phyloP scores from a whole-genome alignment of 2,329 filamentous ascomycete species.

The Xenosphaeropsis pyriputrescens region DNA sequence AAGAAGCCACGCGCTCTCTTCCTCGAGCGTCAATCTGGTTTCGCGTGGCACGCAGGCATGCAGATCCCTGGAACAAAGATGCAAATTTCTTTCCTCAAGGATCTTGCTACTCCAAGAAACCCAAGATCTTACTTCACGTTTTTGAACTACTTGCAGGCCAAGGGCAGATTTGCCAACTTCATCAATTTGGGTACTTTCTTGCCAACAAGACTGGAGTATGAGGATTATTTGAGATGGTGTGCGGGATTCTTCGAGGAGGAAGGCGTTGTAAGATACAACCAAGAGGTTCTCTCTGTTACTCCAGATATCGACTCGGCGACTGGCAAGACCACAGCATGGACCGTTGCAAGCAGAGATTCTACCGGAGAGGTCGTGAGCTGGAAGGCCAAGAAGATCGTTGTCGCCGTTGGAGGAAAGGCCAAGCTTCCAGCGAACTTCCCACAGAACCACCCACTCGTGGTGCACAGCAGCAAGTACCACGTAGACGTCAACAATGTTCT shows the following conservation, averaged over 20 bases:
- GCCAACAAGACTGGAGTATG: conserved; percentile 73
- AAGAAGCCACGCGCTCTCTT: conserved; percentile 60
- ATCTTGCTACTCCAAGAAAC: conserved; percentile 75
- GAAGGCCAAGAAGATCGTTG: conserved; percentile 35
- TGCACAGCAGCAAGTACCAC: conserved; percentile 83
- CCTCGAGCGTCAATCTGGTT: conserved; percentile 66
- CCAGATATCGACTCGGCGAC: conserved; percentile 3
- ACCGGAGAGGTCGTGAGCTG: conserved; percentile 24
- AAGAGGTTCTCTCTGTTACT: conserved; percentile 52
- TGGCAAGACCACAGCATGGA: conserved; percentile 16
- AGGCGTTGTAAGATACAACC: conserved; percentile 56
- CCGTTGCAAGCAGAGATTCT: conserved; percentile 12
- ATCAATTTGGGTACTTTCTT: conserved; percentile 81
- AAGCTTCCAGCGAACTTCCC: conserved; percentile 56
- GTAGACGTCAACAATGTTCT: conserved; percentile 46
- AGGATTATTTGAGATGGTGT: conserved; percentile 90
- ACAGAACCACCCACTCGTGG: conserved; percentile 52
- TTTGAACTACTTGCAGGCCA: conserved; percentile 78
- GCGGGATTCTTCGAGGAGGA: conserved; percentile 58
- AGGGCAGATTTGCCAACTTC: conserved; percentile 72
- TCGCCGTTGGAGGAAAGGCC: conserved; percentile 54
- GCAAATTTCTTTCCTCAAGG: conserved; percentile 95
- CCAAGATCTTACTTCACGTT: conserved; percentile 86
- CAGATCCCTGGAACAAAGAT: conserved; percentile 81
- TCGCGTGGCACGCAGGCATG: conserved; percentile 92